phyloP scores from a whole-genome alignment of 2,329 filamentous ascomycete species.

The Cytospora piceae region DNA sequence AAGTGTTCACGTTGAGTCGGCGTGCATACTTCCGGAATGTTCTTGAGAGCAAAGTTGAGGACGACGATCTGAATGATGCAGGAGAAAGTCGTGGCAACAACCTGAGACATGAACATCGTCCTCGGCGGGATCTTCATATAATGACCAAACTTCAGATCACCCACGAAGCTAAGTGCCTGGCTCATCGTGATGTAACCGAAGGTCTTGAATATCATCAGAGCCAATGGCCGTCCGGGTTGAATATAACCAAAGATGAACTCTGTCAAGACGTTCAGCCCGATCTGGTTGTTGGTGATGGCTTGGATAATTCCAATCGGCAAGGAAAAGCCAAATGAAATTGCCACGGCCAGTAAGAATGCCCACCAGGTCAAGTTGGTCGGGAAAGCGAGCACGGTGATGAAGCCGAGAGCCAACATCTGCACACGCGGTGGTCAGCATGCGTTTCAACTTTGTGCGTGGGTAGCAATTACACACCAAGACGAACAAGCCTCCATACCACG shows the following conservation, averaged over 20 bases:
- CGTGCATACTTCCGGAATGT: slow-evolving; percentile 68
- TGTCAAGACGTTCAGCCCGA: slow-evolving; percentile 74
- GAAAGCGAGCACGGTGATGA: slow-evolving; percentile 60
- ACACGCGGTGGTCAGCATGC: slow-evolving; percentile 26
- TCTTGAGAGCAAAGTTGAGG: slow-evolving; percentile 62
- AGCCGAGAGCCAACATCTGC: slow-evolving; percentile 58
- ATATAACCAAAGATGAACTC: slow-evolving; percentile 78
- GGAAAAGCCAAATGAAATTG: slow-evolving; percentile 66
- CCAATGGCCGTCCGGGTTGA: slow-evolving; percentile 71
- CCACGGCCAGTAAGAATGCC: slow-evolving; percentile 69
- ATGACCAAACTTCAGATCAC: slow-evolving; percentile 71
- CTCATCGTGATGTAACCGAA: slow-evolving; percentile 68
- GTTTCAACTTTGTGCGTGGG: not conserved
- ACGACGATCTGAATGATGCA: slow-evolving; percentile 69
- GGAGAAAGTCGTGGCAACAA: slow-evolving; percentile 67
- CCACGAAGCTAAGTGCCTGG: slow-evolving; percentile 66
- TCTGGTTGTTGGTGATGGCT: slow-evolving; percentile 71
- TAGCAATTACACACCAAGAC: slow-evolving; percentile 47
- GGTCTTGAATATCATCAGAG: slow-evolving; percentile 73
- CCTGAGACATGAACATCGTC: slow-evolving; percentile 68
- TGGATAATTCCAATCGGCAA: slow-evolving; percentile 72
- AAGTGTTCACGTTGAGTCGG: slow-evolving; percentile 60
- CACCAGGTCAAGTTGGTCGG: slow-evolving; percentile 73
- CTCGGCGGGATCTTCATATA: slow-evolving; percentile 74
- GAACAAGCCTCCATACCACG: slow-evolving; percentile 67